A percentile compares a stretch with the other conserved stretches of the same genome.
These are phyloP conservation scores for Ophiostoma quercus DNA, from an alignment of 2,329 filamentous ascomycete genomes.

Conservation along the genomic window DNA sequence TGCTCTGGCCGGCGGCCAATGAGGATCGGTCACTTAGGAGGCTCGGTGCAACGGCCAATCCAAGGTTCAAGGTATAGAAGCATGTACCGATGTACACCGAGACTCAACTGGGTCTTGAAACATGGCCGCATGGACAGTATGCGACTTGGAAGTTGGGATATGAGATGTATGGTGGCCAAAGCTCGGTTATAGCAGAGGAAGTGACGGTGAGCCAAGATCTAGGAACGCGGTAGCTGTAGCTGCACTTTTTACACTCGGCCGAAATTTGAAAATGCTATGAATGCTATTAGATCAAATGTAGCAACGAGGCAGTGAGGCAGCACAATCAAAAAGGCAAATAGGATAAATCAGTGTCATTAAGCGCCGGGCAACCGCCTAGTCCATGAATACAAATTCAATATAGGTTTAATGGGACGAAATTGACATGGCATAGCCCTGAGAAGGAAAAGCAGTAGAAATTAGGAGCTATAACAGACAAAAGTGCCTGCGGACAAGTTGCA, in stretches of 20 bases:
- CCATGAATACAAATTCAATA: neutral
- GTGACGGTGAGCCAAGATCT: neutral
- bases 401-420: neutral
- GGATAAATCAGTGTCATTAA: neutral
- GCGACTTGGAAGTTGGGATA: neutral
- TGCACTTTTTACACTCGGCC: neutral
- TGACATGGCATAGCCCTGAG: neutral
- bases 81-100: neutral
- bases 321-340: neutral
- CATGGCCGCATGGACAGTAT: neutral
- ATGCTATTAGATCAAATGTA: neutral
- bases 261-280: neutral
- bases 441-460: neutral
- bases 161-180: neutral
- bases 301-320: neutral
- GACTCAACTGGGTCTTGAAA: neutral
- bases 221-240: neutral
- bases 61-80: neutral
- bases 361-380: slow-evolving; percentile 7
- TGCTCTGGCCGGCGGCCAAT: neutral
- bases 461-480: neutral
- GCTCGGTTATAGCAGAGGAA: neutral
- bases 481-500: neutral
- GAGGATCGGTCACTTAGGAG: neutral
- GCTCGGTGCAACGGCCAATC: neutral